Evolutionary conservation across 1,284 basidiomycete genomes (phyloP).

Genomic region (Trametes hirsuta): DNA sequence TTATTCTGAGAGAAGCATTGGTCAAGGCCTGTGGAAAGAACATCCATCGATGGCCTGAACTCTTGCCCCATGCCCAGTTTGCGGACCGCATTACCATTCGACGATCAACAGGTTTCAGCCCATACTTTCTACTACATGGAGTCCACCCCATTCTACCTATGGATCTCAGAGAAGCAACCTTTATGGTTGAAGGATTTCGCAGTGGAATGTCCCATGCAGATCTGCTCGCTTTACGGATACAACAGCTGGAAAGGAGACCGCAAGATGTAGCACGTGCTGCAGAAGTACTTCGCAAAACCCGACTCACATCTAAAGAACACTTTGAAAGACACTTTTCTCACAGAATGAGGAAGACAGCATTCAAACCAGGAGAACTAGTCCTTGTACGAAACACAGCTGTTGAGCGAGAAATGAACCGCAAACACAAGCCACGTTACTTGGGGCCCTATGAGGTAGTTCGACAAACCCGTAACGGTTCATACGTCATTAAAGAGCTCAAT

Average conservation of each 20-base stretch:
- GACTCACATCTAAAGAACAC: not conserved
- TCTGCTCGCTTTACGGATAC: constrained; percentile 2
- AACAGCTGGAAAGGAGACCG: not conserved
- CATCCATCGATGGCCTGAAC: not conserved
- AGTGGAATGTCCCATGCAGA: constrained; percentile 1
- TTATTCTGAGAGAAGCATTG: constrained; percentile 12
- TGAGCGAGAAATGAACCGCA: constrained; percentile 3
- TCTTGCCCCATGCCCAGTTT: not conserved
- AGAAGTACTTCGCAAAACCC: not conserved
- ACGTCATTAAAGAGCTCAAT: constrained; percentile 26
- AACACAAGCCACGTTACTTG: constrained; percentile 1
- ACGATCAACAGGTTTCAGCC: constrained; percentile 6
- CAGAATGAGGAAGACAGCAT: not conserved
- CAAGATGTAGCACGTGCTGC: not conserved
- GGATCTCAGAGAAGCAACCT: constrained; percentile 9
- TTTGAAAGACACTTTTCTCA: constrained; percentile 6
- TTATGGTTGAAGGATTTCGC: constrained; percentile 13
- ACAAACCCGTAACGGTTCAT: constrained; percentile 31
- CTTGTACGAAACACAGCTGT: not conserved
- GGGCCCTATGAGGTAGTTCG: constrained; percentile 26
- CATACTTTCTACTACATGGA: constrained; percentile 14
- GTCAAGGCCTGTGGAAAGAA: constrained; percentile 15
- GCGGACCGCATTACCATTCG: constrained; percentile 1
- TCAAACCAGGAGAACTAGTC: not conserved
- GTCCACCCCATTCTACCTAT: constrained; percentile 13